Conservation (phyloP, 768 basidiomycete genomes). For the Cytidiella melzeri region DNA sequence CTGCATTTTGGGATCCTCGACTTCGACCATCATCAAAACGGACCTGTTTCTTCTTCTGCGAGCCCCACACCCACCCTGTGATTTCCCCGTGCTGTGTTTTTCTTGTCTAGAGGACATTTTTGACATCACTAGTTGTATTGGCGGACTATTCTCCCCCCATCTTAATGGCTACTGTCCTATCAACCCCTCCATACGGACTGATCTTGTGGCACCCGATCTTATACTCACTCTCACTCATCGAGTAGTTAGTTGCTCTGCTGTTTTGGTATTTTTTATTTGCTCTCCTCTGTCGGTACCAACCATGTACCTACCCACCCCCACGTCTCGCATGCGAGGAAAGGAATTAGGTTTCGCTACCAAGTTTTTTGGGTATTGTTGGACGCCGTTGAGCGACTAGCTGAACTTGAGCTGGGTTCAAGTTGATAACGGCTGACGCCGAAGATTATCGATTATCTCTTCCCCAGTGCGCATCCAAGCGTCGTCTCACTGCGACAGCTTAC, state of each 20-base stretch:
- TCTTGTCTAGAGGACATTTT: neutral
- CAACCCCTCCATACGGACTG: neutral
- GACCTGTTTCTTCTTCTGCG: neutral
- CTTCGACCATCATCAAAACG: neutral
- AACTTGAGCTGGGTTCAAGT: neutral
- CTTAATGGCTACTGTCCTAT: neutral
- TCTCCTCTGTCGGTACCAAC: constrained; percentile 9
- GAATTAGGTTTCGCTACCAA: constrained; percentile 11
- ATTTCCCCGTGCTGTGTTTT: constrained; percentile 1
- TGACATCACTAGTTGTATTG: neutral
- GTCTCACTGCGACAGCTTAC: no score
- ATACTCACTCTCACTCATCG: neutral
- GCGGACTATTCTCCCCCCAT: neutral
- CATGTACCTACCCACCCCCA: constrained; percentile 5
- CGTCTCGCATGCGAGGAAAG: constrained; percentile 29
- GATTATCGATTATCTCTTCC: no score
- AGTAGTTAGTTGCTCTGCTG: neutral
- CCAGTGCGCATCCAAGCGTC: no score
- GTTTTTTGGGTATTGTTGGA: no score
- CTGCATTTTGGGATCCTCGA: neutral
- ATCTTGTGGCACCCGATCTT: neutral
- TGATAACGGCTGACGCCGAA: no score
- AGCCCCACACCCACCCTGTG: no score
- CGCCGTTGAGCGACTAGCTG: constrained; percentile 6
- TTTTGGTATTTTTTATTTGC: constrained; percentile 5